These are phyloP conservation scores for Yamadazyma pseudoaaseri DNA, from an alignment of 1,139 yeast species.

Conservation along the genomic window DNA sequence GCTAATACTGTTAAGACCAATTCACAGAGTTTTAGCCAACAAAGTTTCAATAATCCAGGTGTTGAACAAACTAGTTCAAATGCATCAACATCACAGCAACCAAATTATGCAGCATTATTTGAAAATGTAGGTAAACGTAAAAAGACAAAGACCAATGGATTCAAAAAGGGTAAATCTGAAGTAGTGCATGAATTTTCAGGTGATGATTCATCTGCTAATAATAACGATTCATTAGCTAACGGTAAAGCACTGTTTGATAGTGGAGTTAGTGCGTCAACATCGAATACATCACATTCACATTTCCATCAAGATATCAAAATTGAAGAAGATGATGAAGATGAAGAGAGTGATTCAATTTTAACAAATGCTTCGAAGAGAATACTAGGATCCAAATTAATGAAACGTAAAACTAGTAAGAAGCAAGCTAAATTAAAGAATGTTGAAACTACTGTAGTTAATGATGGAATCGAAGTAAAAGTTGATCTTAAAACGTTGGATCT, in stretches of 20 bases:
- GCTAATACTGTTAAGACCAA: constrained; percentile 18
- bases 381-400: constrained; percentile 38
- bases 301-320: constrained; percentile 3
- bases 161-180: constrained; percentile 9
- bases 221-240: constrained; percentile 5
- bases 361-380: constrained; percentile 41
- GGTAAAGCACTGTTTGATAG: constrained; percentile 15
- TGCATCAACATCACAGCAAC: constrained; percentile 25
- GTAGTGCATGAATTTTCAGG: constrained; percentile 11
- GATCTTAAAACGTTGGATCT: constrained; percentile 41
- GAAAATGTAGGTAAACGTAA: constrained; percentile 46
- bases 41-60: neutral
- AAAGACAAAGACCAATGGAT: constrained; percentile 21
- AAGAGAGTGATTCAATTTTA: constrained; percentile 15
- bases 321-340: constrained; percentile 1
- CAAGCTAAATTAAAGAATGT: constrained; percentile 17
- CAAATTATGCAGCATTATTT: constrained; percentile 48
- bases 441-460: constrained; percentile 24
- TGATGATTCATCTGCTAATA: constrained; percentile 4
- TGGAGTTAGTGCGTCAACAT: constrained; percentile 19
- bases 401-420: constrained; percentile 17
- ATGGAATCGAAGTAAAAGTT: constrained; percentile 41
- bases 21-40: constrained; percentile 1
- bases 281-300: constrained; percentile 19
- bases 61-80: constrained; percentile 7